Evolutionary conservation across 139 green algal genomes (phyloP), one percentile per base, ranked within the genome.

Genomic region (Parachlorella kessleri): DNA sequence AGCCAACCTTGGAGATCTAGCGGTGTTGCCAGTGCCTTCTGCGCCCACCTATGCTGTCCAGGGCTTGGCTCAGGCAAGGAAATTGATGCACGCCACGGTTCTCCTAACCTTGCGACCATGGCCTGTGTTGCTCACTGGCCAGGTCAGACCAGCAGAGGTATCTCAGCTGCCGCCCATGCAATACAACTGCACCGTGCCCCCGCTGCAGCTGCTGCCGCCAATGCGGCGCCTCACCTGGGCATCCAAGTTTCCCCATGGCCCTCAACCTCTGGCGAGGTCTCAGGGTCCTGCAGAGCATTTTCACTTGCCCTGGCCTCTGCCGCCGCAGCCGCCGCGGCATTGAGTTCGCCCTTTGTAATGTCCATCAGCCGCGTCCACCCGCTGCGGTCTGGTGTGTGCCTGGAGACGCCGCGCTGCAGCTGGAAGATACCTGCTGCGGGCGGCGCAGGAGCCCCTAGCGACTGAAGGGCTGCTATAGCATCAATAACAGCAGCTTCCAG

Each of bases 351-450:
- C n/a, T 85, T 82, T 54, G 83, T 72, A 6, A n/a, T 53, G 24
- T 75, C 75, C 77, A 92, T 80, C 23, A 74, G 36, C 6, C n/a
- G 10, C 18, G 77, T 55, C 90, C 90, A 95, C 42, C 80, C 81
- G 5, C 37, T 53, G 73, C 83, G 28, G 26, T 84, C 71, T 1
- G 91, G 90, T 2, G 70, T 36, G 82, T 94, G 91, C 28, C 53
- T 2, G 40, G 75, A 54, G 18, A 10, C 70, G 37, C 32, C 24
- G 1, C 59, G 77, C 68, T 54, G 55, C 74, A 85, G 76, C 78
- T 84, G 77, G 6, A 86, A 80, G 42, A 81, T 68, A 69, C 81
- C 81, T 2, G 90, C 78, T 3, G 76, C 65, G 14, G 76, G 59
- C 35, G 71, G 72, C 3, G 78, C 72, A 0, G 85, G 79, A 14